phyloP scores from a whole-genome alignment of 2,329 filamentous ascomycete genomes.

The Pyrenochaeta sp. region DNA sequence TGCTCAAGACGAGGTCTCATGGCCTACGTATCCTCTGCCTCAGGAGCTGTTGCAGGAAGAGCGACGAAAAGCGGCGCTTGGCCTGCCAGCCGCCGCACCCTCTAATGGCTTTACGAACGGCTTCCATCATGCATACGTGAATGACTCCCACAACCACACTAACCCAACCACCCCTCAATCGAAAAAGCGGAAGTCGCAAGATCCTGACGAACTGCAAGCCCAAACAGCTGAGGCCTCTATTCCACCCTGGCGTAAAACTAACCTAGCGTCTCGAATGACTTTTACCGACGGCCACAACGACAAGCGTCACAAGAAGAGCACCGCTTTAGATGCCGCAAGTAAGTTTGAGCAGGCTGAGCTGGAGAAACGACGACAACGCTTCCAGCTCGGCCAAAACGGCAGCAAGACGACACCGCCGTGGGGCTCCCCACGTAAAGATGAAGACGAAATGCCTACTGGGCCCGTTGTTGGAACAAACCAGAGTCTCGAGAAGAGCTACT shows the following conservation, averaged over 20 bases:
- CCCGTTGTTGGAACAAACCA: constrained; percentile 88
- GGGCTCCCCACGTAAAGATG: constrained; percentile 59
- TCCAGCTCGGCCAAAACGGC: constrained; percentile 66
- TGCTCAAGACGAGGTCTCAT: constrained; percentile 77
- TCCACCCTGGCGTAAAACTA: constrained; percentile 79
- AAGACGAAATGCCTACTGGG: constrained; percentile 60
- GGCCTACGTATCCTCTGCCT: constrained; percentile 83
- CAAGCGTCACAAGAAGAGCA: constrained; percentile 58
- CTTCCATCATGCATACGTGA: constrained; percentile 23
- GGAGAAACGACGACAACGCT: constrained; percentile 89
- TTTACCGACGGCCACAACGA: constrained; percentile 60
- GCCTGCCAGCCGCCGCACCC: constrained; percentile 9
- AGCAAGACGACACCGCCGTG: constrained; percentile 63
- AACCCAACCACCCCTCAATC: constrained; percentile 55
- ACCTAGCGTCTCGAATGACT: constrained; percentile 77
- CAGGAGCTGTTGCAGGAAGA: constrained; percentile 83
- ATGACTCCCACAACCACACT: constrained; percentile 31
- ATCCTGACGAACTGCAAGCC: constrained; percentile 60
- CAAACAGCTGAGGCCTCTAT: constrained; percentile 61
- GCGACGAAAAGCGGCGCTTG: constrained; percentile 39
- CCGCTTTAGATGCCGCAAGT: constrained; percentile 70
- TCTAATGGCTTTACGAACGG: constrained; percentile 42
- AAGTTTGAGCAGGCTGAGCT: constrained; percentile 87
- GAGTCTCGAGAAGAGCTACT: constrained; percentile 89
- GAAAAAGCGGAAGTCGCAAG: constrained; percentile 83